Evolutionary conservation across 805 yeast species (phyloP).

Genomic region (Candida michaelii): DNA sequence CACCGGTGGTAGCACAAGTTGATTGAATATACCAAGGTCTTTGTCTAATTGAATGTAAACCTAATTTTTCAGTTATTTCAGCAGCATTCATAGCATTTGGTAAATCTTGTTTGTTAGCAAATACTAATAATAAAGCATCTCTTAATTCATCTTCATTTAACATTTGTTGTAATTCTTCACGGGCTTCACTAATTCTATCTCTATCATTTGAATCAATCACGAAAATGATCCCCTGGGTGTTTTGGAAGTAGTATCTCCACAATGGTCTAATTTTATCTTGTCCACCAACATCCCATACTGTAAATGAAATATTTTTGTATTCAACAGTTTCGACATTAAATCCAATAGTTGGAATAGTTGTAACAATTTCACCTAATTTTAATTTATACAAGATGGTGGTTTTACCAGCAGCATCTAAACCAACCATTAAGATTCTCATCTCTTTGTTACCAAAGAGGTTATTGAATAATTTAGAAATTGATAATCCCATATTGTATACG

Average conservation of each 20-base stretch:
- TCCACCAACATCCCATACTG: slow-evolving; percentile 99
- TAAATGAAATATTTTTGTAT: slow-evolving; percentile 93
- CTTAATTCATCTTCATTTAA: slow-evolving; percentile 97
- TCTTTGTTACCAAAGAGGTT: slow-evolving; percentile 97
- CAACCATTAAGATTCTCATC: slow-evolving; percentile 98
- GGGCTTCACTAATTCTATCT: slow-evolving; percentile 96
- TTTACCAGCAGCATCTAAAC: slow-evolving; percentile 98
- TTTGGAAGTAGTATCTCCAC: slow-evolving; percentile 99
- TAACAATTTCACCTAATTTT: slow-evolving; percentile 93
- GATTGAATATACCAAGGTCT: slow-evolving; percentile 99
- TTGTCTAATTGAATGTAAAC: slow-evolving; percentile 95
- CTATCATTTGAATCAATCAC: slow-evolving; percentile 98
- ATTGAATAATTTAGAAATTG: slow-evolving; percentile 88
- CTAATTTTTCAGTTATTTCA: slow-evolving; percentile 95
- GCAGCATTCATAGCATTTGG: slow-evolving; percentile 99
- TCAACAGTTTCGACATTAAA: slow-evolving; percentile 97
- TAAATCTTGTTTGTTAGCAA: slow-evolving; percentile 98
- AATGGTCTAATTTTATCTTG: slow-evolving; percentile 98
- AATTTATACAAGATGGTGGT: slow-evolving; percentile 94
- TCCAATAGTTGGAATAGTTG: slow-evolving; percentile 96
- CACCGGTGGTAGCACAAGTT: slow-evolving; percentile 99
- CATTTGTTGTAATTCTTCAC: slow-evolving; percentile 98
- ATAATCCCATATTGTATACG: slow-evolving; percentile 72
- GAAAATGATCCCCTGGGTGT: slow-evolving; percentile 97
- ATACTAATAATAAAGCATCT: slow-evolving; percentile 91